Base-by-base conservation (phyloP, 768 basidiomycete species). In the Trametes cingulata region DNA sequence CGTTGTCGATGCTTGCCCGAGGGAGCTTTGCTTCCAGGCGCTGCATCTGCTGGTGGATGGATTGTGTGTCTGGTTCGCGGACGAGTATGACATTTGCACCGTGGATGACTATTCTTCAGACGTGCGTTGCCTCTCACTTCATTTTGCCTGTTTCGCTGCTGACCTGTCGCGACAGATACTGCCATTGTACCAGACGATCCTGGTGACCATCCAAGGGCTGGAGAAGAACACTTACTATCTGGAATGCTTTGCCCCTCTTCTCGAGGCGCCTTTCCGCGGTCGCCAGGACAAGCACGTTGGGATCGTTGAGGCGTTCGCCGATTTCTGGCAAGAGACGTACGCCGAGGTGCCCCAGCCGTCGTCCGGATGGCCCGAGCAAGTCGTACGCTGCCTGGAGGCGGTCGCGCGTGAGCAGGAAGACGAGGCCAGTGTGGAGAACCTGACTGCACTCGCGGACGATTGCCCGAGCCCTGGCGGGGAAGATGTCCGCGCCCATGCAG, bases 271-370 rank as follows among this genome's bases (percentile, higher is more conserved):
- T 24, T 87, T 93, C 64, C 63, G 66, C 29, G 80, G 84, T 15
- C 78, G 84, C 5, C 55, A 68, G 7, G 78, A 81, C 50, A 85
- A 82, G 54, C 78, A 81, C 3, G 65, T 64, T 0, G 68, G 75
- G 2, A 75, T 80, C 3, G 69, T 71, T 13, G 80, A 83, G 6
- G 77, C 84, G 2, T 90, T 92, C 67, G 69, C 69, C 7, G 82
- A 82, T 29, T 87, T 87, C 68, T 91, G 90, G 90, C 69, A 76
- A 15, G 64, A 74, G 1, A 76, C 77, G 2, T 89, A 78, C 61
- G 75, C 75, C 12, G 52, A 70, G 1, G 36, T 76, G 22, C 62
- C 74, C 3, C 71, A 75, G 22, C 85, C 87, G 0, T 60, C 68
- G 14, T 68, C 67, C 2, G 85, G 82, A 6, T 91, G 87, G 87